These are phyloP conservation scores for Tuber microsphaerosporum DNA, from an alignment of 495 filamentous ascomycete genomes.

Conservation along the genomic window DNA sequence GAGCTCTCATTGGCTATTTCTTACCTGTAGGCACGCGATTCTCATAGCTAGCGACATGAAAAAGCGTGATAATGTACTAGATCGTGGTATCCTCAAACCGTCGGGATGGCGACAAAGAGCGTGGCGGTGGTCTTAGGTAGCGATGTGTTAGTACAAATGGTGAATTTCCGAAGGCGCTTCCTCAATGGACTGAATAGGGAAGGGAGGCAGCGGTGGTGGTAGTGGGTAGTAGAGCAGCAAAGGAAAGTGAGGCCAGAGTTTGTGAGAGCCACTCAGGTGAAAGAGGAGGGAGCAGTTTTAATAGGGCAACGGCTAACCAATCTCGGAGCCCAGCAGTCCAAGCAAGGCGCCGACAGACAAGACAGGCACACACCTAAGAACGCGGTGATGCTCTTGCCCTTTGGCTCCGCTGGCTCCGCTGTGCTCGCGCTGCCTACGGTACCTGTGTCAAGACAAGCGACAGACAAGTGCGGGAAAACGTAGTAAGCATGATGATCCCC, in stretches of 20 bases:
- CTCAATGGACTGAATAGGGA: slow-evolving; percentile 5
- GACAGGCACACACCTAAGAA: background rate
- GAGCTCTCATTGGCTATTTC: slow-evolving; percentile 13
- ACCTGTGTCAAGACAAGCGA: background rate
- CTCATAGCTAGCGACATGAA: slow-evolving; percentile 36
- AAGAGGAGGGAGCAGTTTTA: slow-evolving; percentile 29
- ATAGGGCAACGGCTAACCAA: slow-evolving; percentile 15
- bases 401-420: slow-evolving; percentile 1
- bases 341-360: background rate
- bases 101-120: slow-evolving; percentile 3
- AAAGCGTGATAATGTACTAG: slow-evolving; percentile 14
- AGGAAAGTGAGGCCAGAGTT: slow-evolving; percentile 12
- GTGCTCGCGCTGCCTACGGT: background rate
- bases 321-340: background rate
- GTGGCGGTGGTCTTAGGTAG: slow-evolving; percentile 5
- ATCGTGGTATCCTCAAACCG: slow-evolving; percentile 10
- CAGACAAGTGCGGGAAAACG: background rate
- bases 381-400: background rate
- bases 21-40: slow-evolving; percentile 42
- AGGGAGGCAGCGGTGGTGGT: slow-evolving; percentile 14
- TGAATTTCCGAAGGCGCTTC: background rate
- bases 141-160: slow-evolving; percentile 11
- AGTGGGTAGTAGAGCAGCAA: background rate
- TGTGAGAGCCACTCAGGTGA: slow-evolving; percentile 22
- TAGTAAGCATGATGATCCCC: background rate